Conservation (phyloP, 306 rosid species). For the Arachis stenosperma region DNA sequence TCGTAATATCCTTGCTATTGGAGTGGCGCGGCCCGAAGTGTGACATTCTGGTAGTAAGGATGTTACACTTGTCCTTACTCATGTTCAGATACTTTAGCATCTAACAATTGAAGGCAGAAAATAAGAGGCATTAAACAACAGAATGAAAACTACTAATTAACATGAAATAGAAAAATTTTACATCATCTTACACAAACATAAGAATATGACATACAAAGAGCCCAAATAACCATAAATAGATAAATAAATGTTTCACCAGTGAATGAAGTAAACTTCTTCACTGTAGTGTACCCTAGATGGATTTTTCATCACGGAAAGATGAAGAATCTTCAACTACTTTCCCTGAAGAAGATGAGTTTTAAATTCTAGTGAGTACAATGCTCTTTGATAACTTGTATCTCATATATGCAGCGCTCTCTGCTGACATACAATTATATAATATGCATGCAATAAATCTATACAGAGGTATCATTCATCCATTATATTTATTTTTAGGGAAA, state of each 20-base stretch:
- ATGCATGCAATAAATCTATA: constrained; percentile 21
- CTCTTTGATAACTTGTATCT: constrained; percentile 22
- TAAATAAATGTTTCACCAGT: constrained; percentile 54
- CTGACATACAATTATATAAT: background rate
- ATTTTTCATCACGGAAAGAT: constrained; percentile 62
- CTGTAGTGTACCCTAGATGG: constrained; percentile 88
- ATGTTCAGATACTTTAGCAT: constrained; percentile 45
- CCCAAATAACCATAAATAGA: background rate
- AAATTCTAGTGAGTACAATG: constrained; percentile 22
- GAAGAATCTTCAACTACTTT: constrained; percentile 74
- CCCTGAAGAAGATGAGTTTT: constrained; percentile 55
- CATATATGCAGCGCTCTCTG: background rate
- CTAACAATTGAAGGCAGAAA: constrained; percentile 51
- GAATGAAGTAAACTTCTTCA: constrained; percentile 82
- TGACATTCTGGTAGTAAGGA: no score
- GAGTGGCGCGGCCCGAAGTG: no score
- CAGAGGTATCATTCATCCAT: constrained; percentile 1
- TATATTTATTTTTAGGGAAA: constrained; percentile 9
- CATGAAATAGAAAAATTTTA: constrained; percentile 23
- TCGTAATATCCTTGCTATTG: no score
- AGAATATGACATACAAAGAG: constrained; percentile 17
- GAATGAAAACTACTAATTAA: constrained; percentile 27
- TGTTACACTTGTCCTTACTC: no score
- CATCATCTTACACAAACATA: constrained; percentile 24
- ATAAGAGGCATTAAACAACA: background rate